These are phyloP conservation scores for Pseudogymnoascus sp. DNA, from an alignment of 2,329 filamentous ascomycete genomes.

Conservation along the genomic window DNA sequence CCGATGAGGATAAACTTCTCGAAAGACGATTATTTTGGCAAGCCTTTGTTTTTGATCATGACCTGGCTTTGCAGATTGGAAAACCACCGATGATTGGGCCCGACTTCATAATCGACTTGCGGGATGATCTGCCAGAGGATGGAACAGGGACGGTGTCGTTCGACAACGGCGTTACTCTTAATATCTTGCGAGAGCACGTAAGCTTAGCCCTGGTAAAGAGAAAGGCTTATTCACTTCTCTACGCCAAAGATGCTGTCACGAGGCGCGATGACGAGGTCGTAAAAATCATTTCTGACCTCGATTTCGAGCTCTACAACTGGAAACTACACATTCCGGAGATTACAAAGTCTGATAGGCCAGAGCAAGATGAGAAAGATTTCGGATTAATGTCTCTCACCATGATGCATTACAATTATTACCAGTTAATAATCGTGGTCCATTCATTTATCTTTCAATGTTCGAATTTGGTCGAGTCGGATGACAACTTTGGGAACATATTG, in stretches of 20 bases:
- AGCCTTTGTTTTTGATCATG: background rate
- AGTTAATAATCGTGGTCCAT: constrained; percentile 18
- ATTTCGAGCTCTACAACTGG: constrained; percentile 18
- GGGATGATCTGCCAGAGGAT: background rate
- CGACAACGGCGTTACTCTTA: background rate
- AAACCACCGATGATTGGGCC: background rate
- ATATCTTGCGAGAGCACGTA: background rate
- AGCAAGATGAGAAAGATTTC: constrained; percentile 6
- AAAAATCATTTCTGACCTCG: constrained; percentile 16
- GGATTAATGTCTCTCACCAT: constrained; percentile 16
- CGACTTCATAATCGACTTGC: background rate
- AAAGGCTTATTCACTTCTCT: background rate
- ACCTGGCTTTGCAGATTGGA: background rate
- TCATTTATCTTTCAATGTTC: constrained; percentile 16
- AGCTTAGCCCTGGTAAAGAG: background rate
- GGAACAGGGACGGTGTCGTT: background rate
- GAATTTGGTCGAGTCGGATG: background rate
- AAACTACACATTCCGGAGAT: constrained; percentile 16
- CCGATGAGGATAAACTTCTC: background rate
- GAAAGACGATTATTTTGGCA: background rate
- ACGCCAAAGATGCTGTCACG: background rate
- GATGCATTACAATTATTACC: constrained; percentile 19
- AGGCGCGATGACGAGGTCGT: background rate
- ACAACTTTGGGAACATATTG: constrained; percentile 13
- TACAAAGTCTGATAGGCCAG: constrained; percentile 9